Conservation (phyloP, 148 eudicot species). For the Rhododendron ferrugineum region DNA sequence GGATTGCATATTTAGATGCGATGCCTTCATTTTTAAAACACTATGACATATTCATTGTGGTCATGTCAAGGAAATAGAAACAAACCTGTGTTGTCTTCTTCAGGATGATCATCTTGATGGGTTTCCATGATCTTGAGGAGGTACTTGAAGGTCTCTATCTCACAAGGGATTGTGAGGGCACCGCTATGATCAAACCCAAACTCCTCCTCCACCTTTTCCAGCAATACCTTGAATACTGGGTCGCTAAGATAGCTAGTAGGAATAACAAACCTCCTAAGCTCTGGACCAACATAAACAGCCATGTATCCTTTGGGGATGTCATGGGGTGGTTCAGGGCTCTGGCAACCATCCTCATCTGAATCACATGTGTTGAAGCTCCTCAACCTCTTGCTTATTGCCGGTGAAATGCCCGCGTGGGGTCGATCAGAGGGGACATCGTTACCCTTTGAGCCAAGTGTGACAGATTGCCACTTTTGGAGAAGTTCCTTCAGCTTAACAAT, state of each 20-base stretch:
- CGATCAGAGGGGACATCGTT: neutral
- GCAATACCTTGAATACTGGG: conserved; percentile 55
- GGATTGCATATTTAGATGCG: neutral
- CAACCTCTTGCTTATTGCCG: conserved; percentile 35
- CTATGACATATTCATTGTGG: neutral
- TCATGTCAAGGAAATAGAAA: neutral
- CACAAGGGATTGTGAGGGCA: conserved; percentile 73
- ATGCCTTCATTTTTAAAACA: neutral
- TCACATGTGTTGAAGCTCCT: conserved; percentile 28
- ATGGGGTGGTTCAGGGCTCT: conserved; percentile 54
- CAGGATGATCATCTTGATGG: conserved; percentile 33
- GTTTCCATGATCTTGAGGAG: conserved; percentile 65
- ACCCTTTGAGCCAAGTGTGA: conserved; percentile 31
- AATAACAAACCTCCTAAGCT: conserved; percentile 76
- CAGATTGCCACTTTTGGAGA: conserved; percentile 58
- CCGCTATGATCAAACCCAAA: conserved; percentile 78
- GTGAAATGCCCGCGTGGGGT: conserved; percentile 37
- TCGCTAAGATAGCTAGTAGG: conserved; percentile 70
- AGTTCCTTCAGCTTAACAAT: conserved; percentile 62
- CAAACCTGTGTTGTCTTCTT: conserved; percentile 11
- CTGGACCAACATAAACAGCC: conserved; percentile 79
- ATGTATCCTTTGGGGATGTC: conserved; percentile 77
- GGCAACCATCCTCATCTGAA: conserved; percentile 65
- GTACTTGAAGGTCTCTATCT: conserved; percentile 82
- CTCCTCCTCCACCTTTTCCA: conserved; percentile 87